Evolutionary conservation across 345 rosid species (phyloP).

Genomic region (Rhodamnia argentea): DNA sequence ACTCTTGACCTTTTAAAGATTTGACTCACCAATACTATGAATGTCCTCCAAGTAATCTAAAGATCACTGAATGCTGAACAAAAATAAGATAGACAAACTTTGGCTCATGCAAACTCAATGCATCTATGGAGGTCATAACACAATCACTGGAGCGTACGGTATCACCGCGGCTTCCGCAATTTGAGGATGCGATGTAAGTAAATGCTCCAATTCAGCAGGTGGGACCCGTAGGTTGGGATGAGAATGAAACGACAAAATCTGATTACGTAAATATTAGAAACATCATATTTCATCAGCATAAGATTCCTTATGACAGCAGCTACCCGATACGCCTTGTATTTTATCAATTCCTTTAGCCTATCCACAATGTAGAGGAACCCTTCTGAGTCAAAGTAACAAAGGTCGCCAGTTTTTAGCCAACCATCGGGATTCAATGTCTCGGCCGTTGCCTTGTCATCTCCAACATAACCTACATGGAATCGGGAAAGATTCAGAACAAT

Average conservation of each 20-base stretch:
- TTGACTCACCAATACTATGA: not conserved
- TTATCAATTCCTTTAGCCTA: constrained; percentile 85
- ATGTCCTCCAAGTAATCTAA: not conserved
- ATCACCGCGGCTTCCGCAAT: constrained; percentile 85
- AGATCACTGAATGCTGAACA: not conserved
- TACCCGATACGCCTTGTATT: constrained; percentile 96
- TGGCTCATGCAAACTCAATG: not conserved
- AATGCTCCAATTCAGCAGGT: constrained; percentile 82
- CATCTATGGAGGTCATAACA: not conserved
- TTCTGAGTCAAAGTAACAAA: constrained; percentile 68
- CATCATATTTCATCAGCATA: not conserved
- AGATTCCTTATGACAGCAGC: not conserved
- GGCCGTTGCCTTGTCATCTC: constrained; percentile 75
- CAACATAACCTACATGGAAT: constrained; percentile 55
- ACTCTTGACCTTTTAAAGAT: not conserved
- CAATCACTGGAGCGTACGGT: constrained; percentile 42
- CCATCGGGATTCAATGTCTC: constrained; percentile 67
- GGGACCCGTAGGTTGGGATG: constrained; percentile 48
- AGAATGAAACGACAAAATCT: not conserved
- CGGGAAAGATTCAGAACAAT: not conserved
- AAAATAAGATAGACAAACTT: not conserved
- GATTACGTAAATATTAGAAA: not conserved
- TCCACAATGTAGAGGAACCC: constrained; percentile 76
- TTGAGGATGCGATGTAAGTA: constrained; percentile 64
- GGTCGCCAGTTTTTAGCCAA: constrained; percentile 93